Conservation (phyloP, 2,329 filamentous ascomycete species). For the Basipetospora chlamydospora region DNA sequence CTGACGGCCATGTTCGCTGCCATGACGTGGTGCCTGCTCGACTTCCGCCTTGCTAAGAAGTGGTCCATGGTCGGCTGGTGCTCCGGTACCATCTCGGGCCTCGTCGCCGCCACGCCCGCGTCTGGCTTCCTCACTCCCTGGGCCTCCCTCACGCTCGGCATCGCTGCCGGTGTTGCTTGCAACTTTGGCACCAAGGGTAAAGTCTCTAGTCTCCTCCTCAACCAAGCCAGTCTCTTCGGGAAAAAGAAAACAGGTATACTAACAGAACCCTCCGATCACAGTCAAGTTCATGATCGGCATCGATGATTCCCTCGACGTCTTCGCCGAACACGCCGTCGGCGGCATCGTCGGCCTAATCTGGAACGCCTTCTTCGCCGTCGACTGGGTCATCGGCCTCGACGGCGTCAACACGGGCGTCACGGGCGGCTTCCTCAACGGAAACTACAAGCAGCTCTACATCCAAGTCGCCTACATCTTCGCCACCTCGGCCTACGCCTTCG, state of each 20-base stretch:
- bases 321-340: conserved; percentile 56
- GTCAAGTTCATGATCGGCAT: conserved; percentile 49
- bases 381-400: conserved; percentile 59
- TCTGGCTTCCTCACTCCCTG: conserved; percentile 55
- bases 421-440: conserved; percentile 63
- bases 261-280: conserved; percentile 11
- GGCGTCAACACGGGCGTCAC: conserved; percentile 54
- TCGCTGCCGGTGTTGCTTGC: conserved; percentile 49
- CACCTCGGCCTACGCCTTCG: conserved; percentile 52
- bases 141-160: conserved; percentile 51
- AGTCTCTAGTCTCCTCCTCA: conserved; percentile 10
- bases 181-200: conserved; percentile 51
- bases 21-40: conserved; percentile 87
- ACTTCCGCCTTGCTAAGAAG: conserved; percentile 87
- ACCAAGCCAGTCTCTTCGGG: no score
- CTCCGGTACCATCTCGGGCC: conserved; percentile 55
- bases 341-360: conserved; percentile 57
- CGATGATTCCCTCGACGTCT: conserved; percentile 58
- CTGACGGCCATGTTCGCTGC: conserved; percentile 82
- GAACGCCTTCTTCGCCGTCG: conserved; percentile 57
- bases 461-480: conserved; percentile 66
- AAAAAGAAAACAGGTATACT: no score
- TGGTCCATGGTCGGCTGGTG: conserved; percentile 74
- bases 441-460: conserved; percentile 62
- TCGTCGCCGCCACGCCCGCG: conserved; percentile 55